Evolutionary conservation across 1,284 basidiomycete genomes (phyloP).

Genomic region (Pseudozyma sp.): DNA sequence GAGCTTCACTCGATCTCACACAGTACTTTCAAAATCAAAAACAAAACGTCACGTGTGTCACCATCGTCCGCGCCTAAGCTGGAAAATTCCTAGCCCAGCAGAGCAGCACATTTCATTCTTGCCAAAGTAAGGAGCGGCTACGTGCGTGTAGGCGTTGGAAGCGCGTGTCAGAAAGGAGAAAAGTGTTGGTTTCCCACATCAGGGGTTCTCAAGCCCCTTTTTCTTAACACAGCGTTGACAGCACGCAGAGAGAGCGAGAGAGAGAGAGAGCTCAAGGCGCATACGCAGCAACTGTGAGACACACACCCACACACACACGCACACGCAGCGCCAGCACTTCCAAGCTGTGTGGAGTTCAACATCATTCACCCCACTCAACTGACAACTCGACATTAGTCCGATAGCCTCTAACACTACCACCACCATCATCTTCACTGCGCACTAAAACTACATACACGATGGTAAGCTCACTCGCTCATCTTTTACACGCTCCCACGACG

Average conservation of each 20-base stretch:
- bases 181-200: conserved; percentile 16
- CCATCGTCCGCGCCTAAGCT: not conserved
- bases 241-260: too few relatives aligned
- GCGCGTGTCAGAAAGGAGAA: not conserved
- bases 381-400: not conserved
- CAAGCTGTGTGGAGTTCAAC: conserved; percentile 6
- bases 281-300: not conserved
- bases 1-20: not conserved
- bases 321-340: too few relatives aligned
- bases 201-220: conserved; percentile 13
- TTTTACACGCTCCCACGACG: not conserved
- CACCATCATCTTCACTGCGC: conserved; percentile 1
- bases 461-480: conserved; percentile 3
- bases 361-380: not conserved
- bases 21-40: not conserved
- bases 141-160: too few relatives aligned
- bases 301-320: not conserved
- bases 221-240: not conserved
- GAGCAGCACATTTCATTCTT: not conserved
- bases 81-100: not conserved
- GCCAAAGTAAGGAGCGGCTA: not conserved
- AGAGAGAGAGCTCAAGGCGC: too few relatives aligned
- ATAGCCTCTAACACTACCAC: conserved; percentile 2
- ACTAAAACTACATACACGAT: conserved; percentile 8
- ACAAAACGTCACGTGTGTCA: conserved; percentile 12